Evolutionary conservation across 2,329 filamentous ascomycete genomes (phyloP).

Genomic region (Hortaea werneckii): DNA sequence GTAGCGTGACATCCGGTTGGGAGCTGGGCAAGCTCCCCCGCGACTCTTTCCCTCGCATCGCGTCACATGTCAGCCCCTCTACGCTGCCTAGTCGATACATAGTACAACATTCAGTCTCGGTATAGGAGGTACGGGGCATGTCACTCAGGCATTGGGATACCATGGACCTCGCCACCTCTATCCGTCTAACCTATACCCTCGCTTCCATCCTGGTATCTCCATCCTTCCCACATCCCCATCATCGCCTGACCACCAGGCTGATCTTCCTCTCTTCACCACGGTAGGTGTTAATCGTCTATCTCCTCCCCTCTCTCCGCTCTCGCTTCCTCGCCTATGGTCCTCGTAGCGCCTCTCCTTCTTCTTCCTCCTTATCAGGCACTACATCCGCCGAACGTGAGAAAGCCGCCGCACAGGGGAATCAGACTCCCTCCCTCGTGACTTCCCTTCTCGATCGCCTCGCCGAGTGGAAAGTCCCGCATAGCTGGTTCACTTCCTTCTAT

Average conservation of each 20-base stretch:
- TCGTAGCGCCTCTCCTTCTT: conserved; percentile 27
- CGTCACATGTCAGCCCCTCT: no score
- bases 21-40: no score
- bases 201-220: conserved; percentile 6
- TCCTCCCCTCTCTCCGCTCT: conserved; percentile 39
- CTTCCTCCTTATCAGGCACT: conserved; percentile 1
- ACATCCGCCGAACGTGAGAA: conserved; percentile 3
- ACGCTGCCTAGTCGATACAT: no score
- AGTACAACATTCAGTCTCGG: no score
- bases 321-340: conserved; percentile 54
- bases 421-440: conserved; percentile 8
- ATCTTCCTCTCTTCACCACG: background rate
- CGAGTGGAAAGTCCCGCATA: conserved; percentile 62
- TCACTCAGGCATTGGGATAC: background rate
- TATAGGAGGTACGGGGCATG: no score
- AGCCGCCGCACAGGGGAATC: background rate
- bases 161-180: conserved; percentile 4
- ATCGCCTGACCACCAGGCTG: no score
- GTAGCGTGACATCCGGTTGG: no score
- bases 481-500: conserved; percentile 88
- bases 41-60: no score
- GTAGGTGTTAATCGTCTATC: conserved; percentile 42
- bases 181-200: conserved; percentile 6
- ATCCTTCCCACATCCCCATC: no score
- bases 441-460: conserved; percentile 37